Evolutionary conservation across 768 basidiomycete genomes (phyloP), one percentile per base, ranked within the genome.

Genomic region (Cystobasidium tubakii): DNA sequence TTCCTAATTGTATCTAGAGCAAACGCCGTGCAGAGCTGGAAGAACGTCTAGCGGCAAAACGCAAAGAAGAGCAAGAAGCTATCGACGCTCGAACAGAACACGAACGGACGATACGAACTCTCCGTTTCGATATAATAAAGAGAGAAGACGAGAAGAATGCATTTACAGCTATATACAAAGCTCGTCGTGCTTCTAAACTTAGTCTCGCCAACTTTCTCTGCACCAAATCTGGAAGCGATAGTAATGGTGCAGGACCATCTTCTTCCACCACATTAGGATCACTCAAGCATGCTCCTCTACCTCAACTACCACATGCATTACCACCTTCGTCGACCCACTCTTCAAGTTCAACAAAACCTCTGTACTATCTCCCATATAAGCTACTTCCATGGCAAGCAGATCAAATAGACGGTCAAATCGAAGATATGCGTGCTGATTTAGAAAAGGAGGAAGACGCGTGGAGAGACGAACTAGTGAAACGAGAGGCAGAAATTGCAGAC

Each of bases 361-460:
- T 79, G 46, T 79, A 77, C 69, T 79, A 79, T 67, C 75, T 77
- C 25, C 79, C 79, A 1, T 62, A 72, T 50, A 77, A 78, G 6
- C 66, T 79, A 19, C 55, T 77, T 33, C 75, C 75, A 0, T 65
- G 46, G 19, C 79, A 79, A 53, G 76, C 76, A 31, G 76, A 78
- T 66, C 66, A 74, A n/a, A 76, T 79, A 31, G 76, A 78, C 31
- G 73, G 73, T 9, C 74, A 75, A 50, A 34, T 72, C 6, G 74
- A 72, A 31, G 74, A 67, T 31, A 66, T 66, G 39, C 42, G 54
- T 31, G 34, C 29, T 10, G 64, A 70, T 46, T 57, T 69, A 17
- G 74, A 75, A 15, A 72, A 72, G 31, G 74, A 75, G 46, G 43
- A 74, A 27, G 74, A 33, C 25, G 70, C 44, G 15, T 66, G 66